phyloP scores from a whole-genome alignment of 352 stramenopile species.

The Halophytophthora polymorphica region DNA sequence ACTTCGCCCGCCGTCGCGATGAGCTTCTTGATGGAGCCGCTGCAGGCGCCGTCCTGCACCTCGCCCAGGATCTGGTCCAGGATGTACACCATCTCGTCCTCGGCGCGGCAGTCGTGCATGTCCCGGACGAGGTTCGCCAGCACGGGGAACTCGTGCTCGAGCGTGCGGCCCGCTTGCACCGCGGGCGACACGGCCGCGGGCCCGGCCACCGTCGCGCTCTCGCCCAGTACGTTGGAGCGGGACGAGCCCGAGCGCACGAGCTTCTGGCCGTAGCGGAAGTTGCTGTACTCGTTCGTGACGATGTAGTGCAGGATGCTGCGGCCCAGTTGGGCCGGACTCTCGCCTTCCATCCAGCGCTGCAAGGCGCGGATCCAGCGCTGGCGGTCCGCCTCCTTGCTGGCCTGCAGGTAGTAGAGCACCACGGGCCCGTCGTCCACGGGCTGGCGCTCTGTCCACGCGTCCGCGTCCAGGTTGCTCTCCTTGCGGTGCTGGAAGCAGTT shows the following conservation, averaged over 20 bases:
- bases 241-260: constrained; percentile 25
- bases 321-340: constrained; percentile 48
- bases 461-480: constrained; percentile 46
- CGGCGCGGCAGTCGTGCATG: constrained; percentile 66
- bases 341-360: constrained; percentile 69
- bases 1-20: constrained; percentile 66
- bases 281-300: constrained; percentile 72
- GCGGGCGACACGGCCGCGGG: constrained; percentile 38
- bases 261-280: constrained; percentile 62
- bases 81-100: constrained; percentile 84
- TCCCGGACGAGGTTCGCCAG: constrained; percentile 75
- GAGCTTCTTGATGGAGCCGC: constrained; percentile 69
- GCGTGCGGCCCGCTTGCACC: constrained; percentile 42
- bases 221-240: constrained; percentile 18
- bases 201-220: constrained; percentile 7
- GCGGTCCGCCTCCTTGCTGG: constrained; percentile 53
- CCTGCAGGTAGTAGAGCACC: constrained; percentile 72
- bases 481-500: constrained; percentile 59
- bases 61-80: constrained; percentile 79
- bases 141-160: constrained; percentile 73
- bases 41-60: constrained; percentile 61
- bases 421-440: constrained; percentile 38
- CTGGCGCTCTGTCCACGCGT: not conserved
- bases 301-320: constrained; percentile 69
- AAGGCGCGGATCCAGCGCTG: constrained; percentile 70